Conservation (phyloP, 306 rosid genomes). For the Morella rubra region DNA sequence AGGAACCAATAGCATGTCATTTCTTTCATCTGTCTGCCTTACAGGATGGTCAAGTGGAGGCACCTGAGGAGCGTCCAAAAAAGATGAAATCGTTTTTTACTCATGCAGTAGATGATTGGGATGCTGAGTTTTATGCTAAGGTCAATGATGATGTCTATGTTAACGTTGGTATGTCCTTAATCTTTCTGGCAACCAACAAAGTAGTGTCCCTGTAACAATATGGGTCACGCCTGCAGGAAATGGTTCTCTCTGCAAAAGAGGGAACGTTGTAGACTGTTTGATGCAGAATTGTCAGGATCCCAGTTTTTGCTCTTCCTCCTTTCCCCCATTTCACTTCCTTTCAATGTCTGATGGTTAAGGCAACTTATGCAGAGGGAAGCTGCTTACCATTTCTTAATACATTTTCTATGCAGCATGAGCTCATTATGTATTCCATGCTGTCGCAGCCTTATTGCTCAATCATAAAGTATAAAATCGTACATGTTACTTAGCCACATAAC, state of each 20-base stretch:
- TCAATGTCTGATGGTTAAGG: too few relatives aligned
- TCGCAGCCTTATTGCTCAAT: neutral
- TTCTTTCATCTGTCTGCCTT: slow-evolving; percentile 23
- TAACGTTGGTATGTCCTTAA: slow-evolving; percentile 62
- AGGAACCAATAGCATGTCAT: neutral
- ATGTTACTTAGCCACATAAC: neutral
- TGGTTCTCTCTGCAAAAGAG: slow-evolving; percentile 5
- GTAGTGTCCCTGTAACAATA: neutral
- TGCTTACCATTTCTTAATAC: too few relatives aligned
- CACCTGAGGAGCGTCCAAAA: slow-evolving; percentile 46
- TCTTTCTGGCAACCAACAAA: slow-evolving; percentile 24
- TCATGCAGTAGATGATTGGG: slow-evolving; percentile 63
- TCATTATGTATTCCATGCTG: neutral
- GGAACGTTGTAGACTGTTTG: neutral
- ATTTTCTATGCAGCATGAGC: too few relatives aligned
- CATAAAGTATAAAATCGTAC: neutral
- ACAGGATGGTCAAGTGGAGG: slow-evolving; percentile 67
- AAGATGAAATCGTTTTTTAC: slow-evolving; percentile 57
- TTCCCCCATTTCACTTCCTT: too few relatives aligned
- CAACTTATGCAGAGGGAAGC: too few relatives aligned
- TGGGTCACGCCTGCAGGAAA: slow-evolving; percentile 1
- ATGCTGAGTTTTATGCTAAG: slow-evolving; percentile 64
- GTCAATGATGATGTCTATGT: slow-evolving; percentile 70
- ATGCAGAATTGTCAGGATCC: too few relatives aligned
- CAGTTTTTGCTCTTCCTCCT: neutral